These are phyloP conservation scores for Rugonectria rugulosa DNA, from an alignment of 2,329 filamentous ascomycete genomes.

Conservation along the genomic window DNA sequence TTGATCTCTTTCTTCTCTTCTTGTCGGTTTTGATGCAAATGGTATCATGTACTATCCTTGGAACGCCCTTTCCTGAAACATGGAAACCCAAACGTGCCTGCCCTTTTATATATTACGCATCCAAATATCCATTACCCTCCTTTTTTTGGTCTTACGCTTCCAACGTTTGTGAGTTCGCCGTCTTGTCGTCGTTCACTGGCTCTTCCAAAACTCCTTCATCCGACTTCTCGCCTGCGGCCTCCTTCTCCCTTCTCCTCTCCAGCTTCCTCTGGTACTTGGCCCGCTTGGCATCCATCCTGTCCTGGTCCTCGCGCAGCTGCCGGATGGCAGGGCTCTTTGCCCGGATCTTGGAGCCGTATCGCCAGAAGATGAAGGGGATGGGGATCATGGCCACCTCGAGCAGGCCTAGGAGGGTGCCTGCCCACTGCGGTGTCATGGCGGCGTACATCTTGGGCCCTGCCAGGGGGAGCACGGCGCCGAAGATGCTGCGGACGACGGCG, in stretches of 20 bases:
- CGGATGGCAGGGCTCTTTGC: conserved; percentile 57
- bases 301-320: conserved; percentile 55
- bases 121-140: background rate
- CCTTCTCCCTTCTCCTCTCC: conserved; percentile 24
- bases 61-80: no score
- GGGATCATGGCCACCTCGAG: conserved; percentile 78
- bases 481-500: conserved; percentile 72
- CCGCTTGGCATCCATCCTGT: conserved; percentile 43
- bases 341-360: conserved; percentile 62
- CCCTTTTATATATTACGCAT: no score
- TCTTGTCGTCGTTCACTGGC: background rate
- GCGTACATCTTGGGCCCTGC: conserved; percentile 77
- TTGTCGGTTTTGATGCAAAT: no score
- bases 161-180: background rate
- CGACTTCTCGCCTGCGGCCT: conserved; percentile 3
- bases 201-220: conserved; percentile 23
- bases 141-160: background rate
- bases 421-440: conserved; percentile 77
- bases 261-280: conserved; percentile 40
- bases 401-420: conserved; percentile 76
- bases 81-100: no score
- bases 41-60: no score
- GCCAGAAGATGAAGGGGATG: conserved; percentile 82
- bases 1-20: no score
- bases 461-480: conserved; percentile 82